Evolutionary conservation across 2,329 filamentous ascomycete species (phyloP), one percentile per base, ranked within the genome.

Genomic region (Colletotrichum tamarilloi): DNA sequence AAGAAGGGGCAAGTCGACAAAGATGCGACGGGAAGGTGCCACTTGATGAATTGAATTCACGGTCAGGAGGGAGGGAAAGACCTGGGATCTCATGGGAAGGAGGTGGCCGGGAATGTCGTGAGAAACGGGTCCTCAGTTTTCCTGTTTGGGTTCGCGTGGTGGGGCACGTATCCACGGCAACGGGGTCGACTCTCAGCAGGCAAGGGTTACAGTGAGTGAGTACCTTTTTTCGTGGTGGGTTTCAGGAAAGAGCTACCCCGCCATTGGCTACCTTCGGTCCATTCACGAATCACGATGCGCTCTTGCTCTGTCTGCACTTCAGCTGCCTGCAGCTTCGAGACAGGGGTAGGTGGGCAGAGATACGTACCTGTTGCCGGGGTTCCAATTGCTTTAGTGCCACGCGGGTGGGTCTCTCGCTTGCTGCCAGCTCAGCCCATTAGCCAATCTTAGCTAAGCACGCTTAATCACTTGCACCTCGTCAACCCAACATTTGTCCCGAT

Each of bases 161-260:
- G 72, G 72, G 62, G 35, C 35, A 22, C 28, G 72, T 74, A 57
- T 69, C 57, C 72, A 66, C 55, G 58, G 71, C 71, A 73, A 73
- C 71, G 35, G n/a, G 35, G 42, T n/a, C n/a, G 19, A 32, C 30
- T 49, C 42, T 24, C 60, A 58, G 46, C 46, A 24, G 9, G 30
- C 11, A 30, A 55, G 42, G 42, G 42, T 49, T 22, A 55, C 30
- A 8, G 35, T 24, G 46, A n/a, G 38, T 42, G 35, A 42, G 16
- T 16, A 55, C 60, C 53, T 24, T 16, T 46, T 46, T 14, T 63
- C 22, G 22, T 72, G 38, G 67, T 72, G 67, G 71, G 70, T 74
- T 74, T 67, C 67, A 72, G 62, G n/a, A 67, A 57, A 52, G 30
- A 73, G 62, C 71, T 60, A 62, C 38, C 62, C 62, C 57, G 56